Conservation (phyloP, 306 rosid species). For the Crotalaria pallida region DNA sequence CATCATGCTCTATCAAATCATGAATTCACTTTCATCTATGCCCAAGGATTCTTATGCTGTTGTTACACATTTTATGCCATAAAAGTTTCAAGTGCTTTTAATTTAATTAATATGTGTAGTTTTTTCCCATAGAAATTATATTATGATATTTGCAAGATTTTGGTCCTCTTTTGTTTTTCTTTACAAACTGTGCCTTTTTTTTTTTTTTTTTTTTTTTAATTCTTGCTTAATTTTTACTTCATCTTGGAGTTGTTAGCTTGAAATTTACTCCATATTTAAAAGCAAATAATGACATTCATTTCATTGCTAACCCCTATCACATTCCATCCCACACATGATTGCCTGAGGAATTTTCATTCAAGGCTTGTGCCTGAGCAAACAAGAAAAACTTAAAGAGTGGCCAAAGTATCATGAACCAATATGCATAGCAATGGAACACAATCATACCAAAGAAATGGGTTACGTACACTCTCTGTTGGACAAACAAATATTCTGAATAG, state of each 20-base stretch:
- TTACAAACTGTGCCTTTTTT: neutral
- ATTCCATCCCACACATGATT: neutral
- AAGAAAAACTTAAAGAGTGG: neutral
- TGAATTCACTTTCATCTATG: conserved; percentile 42
- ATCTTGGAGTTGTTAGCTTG: neutral
- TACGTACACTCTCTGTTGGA: conserved; percentile 71
- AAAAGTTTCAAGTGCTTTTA: no score
- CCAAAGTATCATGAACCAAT: neutral
- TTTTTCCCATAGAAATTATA: conserved; percentile 2
- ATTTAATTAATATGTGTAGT: neutral
- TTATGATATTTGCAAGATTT: neutral
- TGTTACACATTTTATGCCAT: neutral
- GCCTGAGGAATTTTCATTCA: conserved; percentile 33
- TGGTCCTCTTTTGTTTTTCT: neutral
- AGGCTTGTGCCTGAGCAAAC: conserved; percentile 34
- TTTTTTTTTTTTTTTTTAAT: neutral
- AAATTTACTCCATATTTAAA: neutral
- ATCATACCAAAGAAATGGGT: conserved; percentile 62
- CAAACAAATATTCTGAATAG: conserved; percentile 51
- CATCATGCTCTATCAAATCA: conserved; percentile 62
- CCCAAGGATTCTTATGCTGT: neutral
- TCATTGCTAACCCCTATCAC: no score
- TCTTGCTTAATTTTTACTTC: neutral
- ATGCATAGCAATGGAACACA: conserved; percentile 8
- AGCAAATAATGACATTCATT: neutral